Evolutionary conservation across 2,329 filamentous ascomycete genomes (phyloP), one percentile per base, ranked within the genome.

Genomic region (Xylaria sp.): DNA sequence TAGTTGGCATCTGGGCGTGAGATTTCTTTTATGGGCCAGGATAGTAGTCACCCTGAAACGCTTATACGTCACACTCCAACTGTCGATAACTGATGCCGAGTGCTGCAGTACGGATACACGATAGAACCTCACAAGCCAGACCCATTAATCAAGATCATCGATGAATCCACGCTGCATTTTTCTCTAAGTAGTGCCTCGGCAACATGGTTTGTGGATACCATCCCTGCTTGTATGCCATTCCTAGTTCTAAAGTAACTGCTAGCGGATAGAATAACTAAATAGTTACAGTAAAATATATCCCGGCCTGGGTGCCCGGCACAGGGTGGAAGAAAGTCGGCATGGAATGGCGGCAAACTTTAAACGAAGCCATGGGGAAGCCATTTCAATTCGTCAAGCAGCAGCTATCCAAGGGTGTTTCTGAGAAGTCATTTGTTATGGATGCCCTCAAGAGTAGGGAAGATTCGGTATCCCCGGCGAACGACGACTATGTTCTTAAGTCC

Each of bases 301-400:
- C 77, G 0, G 70, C 70, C 4, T 78, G 76, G 74, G 17, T 78
- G 11, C 77, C 77, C 1, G 77, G 76, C 7, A 65, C 72, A 4
- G 54, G 62, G 0, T 79, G 76, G 69, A 74, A 78, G 66, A 67
- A 63, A 7, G 60, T 53, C 2, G 74, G 63, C 1, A 66, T 51
- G 0, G 12, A 66, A 14, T 76, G 72, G 69, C 61, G 53, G 11
- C 36, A 36, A 3, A 61, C 58, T 6, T 27, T 75, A 3, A 57
- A 17, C 0, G 64, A 73, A 14, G 32, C 68, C 2, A 21, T 54
- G 0, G 69, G 75, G 19, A 69, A 53, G 14, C 77, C 77, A 3
- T 66, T 71, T 9, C 39, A 57, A 4, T 77, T 77, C 11, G 71
- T 74, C 12, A 67, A 67, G 42, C 55, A 68, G 19, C 72, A 67